A percentile compares a stretch with the other conserved stretches of the same genome.
Conservation (phyloP, 2,329 filamentous ascomycete genomes). For the Neonectria magnoliae region DNA sequence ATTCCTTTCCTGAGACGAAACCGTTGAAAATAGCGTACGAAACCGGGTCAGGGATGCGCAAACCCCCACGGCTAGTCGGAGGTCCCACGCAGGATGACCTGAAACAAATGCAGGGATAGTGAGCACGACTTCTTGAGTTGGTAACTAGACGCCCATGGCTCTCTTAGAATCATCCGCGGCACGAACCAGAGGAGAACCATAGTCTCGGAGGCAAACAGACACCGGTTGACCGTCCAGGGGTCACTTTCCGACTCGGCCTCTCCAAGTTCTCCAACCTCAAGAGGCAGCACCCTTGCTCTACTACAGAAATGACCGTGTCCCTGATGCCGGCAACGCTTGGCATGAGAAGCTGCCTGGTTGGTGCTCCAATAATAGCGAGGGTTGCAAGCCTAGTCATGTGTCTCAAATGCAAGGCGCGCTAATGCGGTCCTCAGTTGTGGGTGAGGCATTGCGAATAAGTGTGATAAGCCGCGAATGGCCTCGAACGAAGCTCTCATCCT, state of each 20-base stretch:
- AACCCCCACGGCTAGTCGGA: slow-evolving; percentile 29
- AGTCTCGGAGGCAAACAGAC: slow-evolving; percentile 2
- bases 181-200: slow-evolving; percentile 21
- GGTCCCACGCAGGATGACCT: slow-evolving; percentile 39
- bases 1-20: slow-evolving; percentile 14
- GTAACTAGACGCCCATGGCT: slow-evolving; percentile 25
- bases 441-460: not conserved
- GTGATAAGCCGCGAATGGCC: not conserved
- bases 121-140: slow-evolving; percentile 33
- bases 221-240: slow-evolving; percentile 2
- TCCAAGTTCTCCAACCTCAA: not conserved
- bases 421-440: slow-evolving; percentile 4
- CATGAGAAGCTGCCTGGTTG: not conserved
- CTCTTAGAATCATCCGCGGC: slow-evolving; percentile 18
- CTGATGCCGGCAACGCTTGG: not conserved
- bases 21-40: slow-evolving; percentile 24
- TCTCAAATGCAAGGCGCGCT: not conserved
- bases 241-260: not conserved
- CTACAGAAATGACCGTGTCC: not conserved
- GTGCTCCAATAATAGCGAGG: slow-evolving; percentile 2
- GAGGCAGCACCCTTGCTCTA: not conserved
- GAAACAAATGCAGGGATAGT: slow-evolving; percentile 41
- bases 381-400: slow-evolving; percentile 11
- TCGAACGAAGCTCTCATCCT: slow-evolving; percentile 16
- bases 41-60: slow-evolving; percentile 30